A percentile compares a stretch with the other conserved stretches of the same genome.
Conservation (phyloP, 2,329 filamentous ascomycete species). For the Acephala macrosclerotiorum region DNA sequence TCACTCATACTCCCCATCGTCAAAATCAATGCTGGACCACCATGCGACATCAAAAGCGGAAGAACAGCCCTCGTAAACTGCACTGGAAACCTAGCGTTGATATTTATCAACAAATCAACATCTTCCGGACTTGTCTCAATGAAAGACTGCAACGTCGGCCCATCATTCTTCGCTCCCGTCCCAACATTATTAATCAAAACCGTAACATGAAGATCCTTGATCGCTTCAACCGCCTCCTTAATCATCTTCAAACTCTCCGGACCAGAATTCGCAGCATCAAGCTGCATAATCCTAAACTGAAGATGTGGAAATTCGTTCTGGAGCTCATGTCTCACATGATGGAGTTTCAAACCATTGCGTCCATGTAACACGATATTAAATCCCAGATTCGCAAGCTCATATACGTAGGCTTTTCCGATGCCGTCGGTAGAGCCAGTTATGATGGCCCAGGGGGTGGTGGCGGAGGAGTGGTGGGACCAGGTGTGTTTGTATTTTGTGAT, state of each 20-base stretch:
- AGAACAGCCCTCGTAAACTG: slow-evolving; percentile 56
- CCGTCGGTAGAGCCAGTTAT: slow-evolving; percentile 63
- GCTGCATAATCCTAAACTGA: slow-evolving; percentile 50
- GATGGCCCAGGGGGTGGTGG: slow-evolving; percentile 51
- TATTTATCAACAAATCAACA: slow-evolving; percentile 51
- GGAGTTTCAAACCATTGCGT: slow-evolving; percentile 58
- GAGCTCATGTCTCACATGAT: slow-evolving; percentile 50
- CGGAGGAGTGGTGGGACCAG: slow-evolving; percentile 1
- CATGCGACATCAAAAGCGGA: slow-evolving; percentile 49
- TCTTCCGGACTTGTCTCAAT: slow-evolving; percentile 32
- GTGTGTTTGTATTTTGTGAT: slow-evolving; percentile 16
- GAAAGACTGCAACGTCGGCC: background rate
- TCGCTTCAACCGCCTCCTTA: slow-evolving; percentile 41
- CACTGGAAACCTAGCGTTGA: slow-evolving; percentile 58
- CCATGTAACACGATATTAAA: slow-evolving; percentile 67
- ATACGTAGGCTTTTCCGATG: slow-evolving; percentile 58
- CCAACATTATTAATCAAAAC: slow-evolving; percentile 66
- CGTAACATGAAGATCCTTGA: slow-evolving; percentile 50
- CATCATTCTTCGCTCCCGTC: slow-evolving; percentile 5
- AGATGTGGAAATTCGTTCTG: slow-evolving; percentile 48
- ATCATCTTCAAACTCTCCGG: slow-evolving; percentile 39
- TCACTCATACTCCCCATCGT: slow-evolving; percentile 57
- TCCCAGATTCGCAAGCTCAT: slow-evolving; percentile 57
- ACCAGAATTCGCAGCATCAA: slow-evolving; percentile 50
- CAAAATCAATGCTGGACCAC: slow-evolving; percentile 54